Evolutionary conservation across 176 grass and related monocot genomes (phyloP).

Genomic region (Bothriochloa decipiens): DNA sequence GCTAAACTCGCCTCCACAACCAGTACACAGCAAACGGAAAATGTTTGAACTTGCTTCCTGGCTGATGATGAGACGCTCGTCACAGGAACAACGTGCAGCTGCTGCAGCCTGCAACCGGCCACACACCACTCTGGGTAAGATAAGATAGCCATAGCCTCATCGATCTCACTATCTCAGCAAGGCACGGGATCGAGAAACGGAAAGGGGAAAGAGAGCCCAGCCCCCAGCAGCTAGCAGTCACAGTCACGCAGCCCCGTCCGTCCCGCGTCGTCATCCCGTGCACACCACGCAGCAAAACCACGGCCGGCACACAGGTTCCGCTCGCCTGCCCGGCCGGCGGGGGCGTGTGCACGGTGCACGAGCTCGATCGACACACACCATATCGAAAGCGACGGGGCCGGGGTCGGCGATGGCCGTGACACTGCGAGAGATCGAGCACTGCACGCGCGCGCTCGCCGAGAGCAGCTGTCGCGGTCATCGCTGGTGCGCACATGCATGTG

Average conservation of each 20-base stretch:
- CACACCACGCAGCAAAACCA: neutral
- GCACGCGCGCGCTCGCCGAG: neutral
- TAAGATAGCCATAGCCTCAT: neutral
- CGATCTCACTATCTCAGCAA: no score
- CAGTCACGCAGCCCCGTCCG: no score
- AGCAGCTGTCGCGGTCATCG: neutral
- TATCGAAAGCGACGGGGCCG: neutral
- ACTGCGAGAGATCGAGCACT: neutral
- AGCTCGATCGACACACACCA: neutral
- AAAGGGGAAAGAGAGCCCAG: neutral
- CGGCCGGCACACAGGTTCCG: no score
- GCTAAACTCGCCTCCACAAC: neutral
- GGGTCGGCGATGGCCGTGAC: neutral
- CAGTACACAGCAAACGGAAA: neutral
- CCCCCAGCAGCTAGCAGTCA: no score
- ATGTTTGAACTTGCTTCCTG: neutral
- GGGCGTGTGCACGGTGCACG: no score
- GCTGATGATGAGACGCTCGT: neutral
- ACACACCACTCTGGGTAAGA: neutral
- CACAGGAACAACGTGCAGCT: neutral
- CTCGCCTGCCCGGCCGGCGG: no score
- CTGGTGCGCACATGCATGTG: neutral
- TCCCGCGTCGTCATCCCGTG: no score
- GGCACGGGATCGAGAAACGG: neutral
- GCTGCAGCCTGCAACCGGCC: neutral